Conservation (phyloP, 1,284 basidiomycete species). For the Tetrapyrgos nigripes region DNA sequence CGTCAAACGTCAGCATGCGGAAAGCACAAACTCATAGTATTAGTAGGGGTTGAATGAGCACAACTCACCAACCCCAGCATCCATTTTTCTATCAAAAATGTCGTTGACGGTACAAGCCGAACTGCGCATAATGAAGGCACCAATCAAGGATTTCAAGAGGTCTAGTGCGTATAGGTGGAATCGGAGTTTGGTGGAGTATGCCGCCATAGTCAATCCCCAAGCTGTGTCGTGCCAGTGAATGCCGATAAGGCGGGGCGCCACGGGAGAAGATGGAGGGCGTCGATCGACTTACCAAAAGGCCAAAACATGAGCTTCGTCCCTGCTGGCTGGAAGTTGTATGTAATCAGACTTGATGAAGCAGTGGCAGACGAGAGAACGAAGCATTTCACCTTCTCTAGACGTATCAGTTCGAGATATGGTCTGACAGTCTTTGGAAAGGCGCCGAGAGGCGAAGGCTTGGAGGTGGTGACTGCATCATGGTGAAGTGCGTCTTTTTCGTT, state of each 20-base stretch:
- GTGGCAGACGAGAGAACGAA: background rate
- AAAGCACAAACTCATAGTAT: constrained; percentile 3
- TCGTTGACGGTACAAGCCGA: constrained; percentile 61
- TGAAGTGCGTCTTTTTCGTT: no score
- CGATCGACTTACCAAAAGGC: constrained; percentile 56
- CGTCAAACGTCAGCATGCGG: background rate
- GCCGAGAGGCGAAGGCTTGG: background rate
- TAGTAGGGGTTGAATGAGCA: background rate
- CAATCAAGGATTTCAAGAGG: constrained; percentile 39
- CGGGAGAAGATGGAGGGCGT: no score
- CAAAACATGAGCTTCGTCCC: constrained; percentile 62
- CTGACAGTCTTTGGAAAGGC: constrained; percentile 32
- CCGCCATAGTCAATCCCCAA: constrained; percentile 56
- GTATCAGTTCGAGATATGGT: constrained; percentile 57
- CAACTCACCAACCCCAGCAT: constrained; percentile 54
- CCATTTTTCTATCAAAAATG: constrained; percentile 57
- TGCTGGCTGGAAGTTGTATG: constrained; percentile 45
- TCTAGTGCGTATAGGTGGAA: constrained; percentile 34
- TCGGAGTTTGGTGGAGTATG: constrained; percentile 38
- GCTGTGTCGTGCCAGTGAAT: constrained; percentile 32
- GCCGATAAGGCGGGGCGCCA: background rate
- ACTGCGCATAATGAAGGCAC: constrained; percentile 49
- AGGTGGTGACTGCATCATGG: background rate
- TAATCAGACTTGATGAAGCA: background rate
- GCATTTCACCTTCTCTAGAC: constrained; percentile 52